Evolutionary conservation across 106 monocot species (phyloP).

Genomic region (Gastrodia elata): DNA sequence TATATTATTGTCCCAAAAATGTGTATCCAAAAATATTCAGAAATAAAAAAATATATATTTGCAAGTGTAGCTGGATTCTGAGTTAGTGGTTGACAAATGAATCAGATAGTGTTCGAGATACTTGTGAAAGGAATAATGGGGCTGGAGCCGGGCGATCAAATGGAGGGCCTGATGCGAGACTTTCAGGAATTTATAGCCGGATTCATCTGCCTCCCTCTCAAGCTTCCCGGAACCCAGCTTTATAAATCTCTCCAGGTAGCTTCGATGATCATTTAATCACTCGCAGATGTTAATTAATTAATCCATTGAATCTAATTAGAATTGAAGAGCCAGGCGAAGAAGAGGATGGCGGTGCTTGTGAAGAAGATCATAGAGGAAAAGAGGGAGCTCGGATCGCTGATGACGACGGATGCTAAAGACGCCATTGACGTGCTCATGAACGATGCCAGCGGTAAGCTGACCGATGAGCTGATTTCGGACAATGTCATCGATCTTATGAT

Average conservation of each 20-base stretch:
- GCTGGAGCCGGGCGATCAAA: conserved; percentile 55
- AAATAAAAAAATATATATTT: too few species aligned
- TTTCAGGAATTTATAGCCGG: conserved; percentile 89
- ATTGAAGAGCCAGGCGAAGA: conserved; percentile 44
- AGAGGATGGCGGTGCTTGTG: conserved; percentile 61
- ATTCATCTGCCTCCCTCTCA: conserved; percentile 77
- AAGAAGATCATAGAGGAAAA: conserved; percentile 51
- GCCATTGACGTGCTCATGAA: conserved; percentile 66
- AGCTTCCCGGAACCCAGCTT: conserved; percentile 66
- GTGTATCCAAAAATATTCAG: too few species aligned
- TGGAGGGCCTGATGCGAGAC: conserved; percentile 60
- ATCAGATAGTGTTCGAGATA: conserved; percentile 74
- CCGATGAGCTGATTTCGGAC: conserved; percentile 72
- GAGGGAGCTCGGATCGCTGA: conserved; percentile 9
- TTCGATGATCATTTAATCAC: too few species aligned
- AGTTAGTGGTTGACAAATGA: too few species aligned
- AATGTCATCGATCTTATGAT: conserved; percentile 97
- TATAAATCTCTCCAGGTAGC: conserved; percentile 74
- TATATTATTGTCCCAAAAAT: too few species aligned
- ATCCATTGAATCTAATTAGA: background rate
- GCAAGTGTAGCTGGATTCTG: too few species aligned
- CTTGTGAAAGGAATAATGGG: conserved; percentile 72
- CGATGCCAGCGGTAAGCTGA: conserved; percentile 42
- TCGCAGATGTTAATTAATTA: background rate
- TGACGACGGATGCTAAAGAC: conserved; percentile 16